Conservation (phyloP, 768 basidiomycete species). For the Trametes gibbosa region DNA sequence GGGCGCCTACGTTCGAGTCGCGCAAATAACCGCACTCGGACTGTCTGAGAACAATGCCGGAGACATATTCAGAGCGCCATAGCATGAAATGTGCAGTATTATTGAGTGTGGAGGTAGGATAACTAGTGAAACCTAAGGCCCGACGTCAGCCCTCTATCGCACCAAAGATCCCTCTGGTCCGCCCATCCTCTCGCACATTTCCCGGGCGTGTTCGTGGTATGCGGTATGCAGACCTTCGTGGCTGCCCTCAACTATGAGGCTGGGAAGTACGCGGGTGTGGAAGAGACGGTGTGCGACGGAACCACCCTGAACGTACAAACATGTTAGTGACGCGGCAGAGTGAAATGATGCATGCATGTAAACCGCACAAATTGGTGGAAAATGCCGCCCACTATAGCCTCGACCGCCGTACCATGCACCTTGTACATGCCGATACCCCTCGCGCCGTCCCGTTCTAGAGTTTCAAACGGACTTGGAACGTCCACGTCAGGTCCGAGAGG, state of each 20-base stretch:
- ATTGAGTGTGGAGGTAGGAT: conserved; percentile 15
- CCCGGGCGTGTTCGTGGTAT: conserved; percentile 48
- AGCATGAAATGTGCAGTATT: conserved; percentile 14
- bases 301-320: conserved; percentile 34
- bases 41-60: background rate
- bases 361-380: conserved; percentile 78
- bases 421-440: conserved; percentile 67
- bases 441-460: conserved; percentile 6
- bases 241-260: conserved; percentile 30
- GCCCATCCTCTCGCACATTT: conserved; percentile 48
- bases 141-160: conserved; percentile 8
- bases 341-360: background rate
- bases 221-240: conserved; percentile 34
- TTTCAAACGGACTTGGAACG: conserved; percentile 13
- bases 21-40: background rate
- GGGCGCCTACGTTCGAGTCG: background rate
- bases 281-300: conserved; percentile 38
- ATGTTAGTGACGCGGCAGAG: background rate
- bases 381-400: conserved; percentile 73
- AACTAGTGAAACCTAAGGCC: conserved; percentile 13
- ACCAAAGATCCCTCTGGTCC: conserved; percentile 40
- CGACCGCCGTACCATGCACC: conserved; percentile 73
- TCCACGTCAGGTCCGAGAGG: conserved; percentile 12
- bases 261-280: conserved; percentile 42
- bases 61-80: background rate